These are phyloP conservation scores for Penicillium sp. DNA, from an alignment of 2,329 filamentous ascomycete species.

Conservation along the genomic window DNA sequence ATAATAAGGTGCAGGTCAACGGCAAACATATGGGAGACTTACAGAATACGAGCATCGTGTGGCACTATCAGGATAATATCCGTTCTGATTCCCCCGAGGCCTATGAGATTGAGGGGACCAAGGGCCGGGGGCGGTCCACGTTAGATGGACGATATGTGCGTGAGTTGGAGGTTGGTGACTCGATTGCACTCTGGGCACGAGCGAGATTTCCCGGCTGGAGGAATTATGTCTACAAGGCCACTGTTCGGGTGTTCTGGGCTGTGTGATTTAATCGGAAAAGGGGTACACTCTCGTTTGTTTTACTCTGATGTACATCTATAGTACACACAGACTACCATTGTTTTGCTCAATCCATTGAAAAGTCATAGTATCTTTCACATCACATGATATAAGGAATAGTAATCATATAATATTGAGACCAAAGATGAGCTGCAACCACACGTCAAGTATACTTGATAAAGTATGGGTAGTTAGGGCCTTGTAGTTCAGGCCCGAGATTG, in stretches of 20 bases:
- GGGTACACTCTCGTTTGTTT: not conserved
- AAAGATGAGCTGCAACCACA: too few relatives aligned
- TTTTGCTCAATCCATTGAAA: too few relatives aligned
- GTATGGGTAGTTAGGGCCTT: not conserved
- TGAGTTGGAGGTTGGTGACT: slow-evolving; percentile 37
- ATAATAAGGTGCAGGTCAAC: slow-evolving; percentile 35
- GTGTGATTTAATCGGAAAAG: slow-evolving; percentile 18
- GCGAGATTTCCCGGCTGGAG: slow-evolving; percentile 40
- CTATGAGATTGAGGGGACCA: slow-evolving; percentile 26
- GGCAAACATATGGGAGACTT: slow-evolving; percentile 17
- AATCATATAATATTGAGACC: not conserved
- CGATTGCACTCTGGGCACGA: slow-evolving; percentile 39
- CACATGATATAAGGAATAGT: not conserved
- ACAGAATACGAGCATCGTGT: slow-evolving; percentile 31
- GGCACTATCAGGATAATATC: slow-evolving; percentile 38
- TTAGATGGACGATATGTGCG: slow-evolving; percentile 38
- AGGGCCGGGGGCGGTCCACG: slow-evolving; percentile 38
- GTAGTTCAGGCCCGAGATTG: not conserved
- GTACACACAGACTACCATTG: not conserved
- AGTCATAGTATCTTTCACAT: too few relatives aligned
- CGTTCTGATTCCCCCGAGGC: slow-evolving; percentile 33
- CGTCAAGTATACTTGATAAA: too few relatives aligned
- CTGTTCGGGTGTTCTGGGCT: slow-evolving; percentile 40
- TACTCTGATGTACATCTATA: not conserved
- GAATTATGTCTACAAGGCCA: slow-evolving; percentile 34